Conservation (phyloP, 2,329 filamentous ascomycete genomes). For the Xylariaceae sp. region DNA sequence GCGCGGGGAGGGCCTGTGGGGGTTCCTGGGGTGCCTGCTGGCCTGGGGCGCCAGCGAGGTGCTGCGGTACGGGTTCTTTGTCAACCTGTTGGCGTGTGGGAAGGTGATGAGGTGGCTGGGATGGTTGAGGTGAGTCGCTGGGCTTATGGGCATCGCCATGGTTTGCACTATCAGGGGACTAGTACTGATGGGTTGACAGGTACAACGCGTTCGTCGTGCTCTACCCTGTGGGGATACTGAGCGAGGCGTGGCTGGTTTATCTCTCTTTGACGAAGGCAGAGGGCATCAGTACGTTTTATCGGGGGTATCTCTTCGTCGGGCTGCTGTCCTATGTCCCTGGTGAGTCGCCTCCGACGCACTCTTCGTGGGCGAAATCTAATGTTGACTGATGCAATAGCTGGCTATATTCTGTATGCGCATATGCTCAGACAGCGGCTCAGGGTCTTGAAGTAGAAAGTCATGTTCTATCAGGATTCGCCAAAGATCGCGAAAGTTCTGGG, state of each 20-base stretch:
- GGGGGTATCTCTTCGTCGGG: constrained; percentile 7
- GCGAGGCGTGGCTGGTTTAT: constrained; percentile 59
- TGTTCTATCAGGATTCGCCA: no score
- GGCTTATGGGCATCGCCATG: no score
- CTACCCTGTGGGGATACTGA: constrained; percentile 62
- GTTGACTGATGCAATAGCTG: constrained; percentile 4
- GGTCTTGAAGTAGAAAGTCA: constrained; percentile 1
- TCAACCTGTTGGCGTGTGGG: constrained; percentile 41
- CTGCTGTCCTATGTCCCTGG: constrained; percentile 10
- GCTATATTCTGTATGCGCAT: constrained; percentile 10
- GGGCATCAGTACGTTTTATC: constrained; percentile 5
- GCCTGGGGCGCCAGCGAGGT: constrained; percentile 66
- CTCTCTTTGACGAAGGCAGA: constrained; percentile 2
- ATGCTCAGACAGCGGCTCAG: constrained; percentile 11
- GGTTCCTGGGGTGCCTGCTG: constrained; percentile 51
- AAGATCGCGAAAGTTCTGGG: no score
- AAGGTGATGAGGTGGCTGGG: constrained; percentile 49
- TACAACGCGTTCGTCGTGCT: constrained; percentile 66
- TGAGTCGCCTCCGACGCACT: constrained; percentile 1
- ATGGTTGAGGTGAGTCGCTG: constrained; percentile 44
- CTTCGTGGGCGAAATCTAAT: background rate
- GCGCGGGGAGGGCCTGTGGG: constrained; percentile 22
- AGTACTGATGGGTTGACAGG: constrained; percentile 6
- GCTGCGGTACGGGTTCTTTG: constrained; percentile 66
- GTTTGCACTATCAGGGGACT: no score